Evolutionary conservation across 139 green algal species (phyloP).

Genomic region (Micractinium sp.): DNA sequence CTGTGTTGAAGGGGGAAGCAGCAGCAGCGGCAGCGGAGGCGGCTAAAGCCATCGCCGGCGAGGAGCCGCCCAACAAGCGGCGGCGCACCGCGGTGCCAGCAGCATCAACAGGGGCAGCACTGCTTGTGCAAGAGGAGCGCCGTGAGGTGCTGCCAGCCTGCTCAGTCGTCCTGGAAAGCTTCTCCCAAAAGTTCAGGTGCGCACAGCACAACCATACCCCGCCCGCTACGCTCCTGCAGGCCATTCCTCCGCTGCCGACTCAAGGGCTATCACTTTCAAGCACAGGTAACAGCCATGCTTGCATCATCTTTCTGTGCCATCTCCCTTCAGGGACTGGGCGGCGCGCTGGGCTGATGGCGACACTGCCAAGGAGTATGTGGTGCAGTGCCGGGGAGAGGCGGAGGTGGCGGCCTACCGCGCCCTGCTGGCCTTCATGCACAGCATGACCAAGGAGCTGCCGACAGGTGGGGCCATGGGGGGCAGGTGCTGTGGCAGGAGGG

Average conservation of each 20-base stretch:
- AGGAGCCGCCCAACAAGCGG: not conserved
- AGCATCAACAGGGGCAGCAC: too few relatives aligned
- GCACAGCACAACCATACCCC: rapidly evolving
- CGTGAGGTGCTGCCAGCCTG: not conserved
- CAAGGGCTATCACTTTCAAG: too few relatives aligned
- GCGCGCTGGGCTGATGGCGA: not conserved
- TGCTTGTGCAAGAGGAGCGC: too few relatives aligned
- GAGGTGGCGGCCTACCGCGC: not conserved
- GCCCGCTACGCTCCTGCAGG: not conserved
- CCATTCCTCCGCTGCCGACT: not conserved
- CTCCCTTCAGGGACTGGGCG: not conserved
- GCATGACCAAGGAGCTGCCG: not conserved
- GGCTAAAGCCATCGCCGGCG: too few relatives aligned
- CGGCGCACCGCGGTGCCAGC: not conserved
- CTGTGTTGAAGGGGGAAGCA: not conserved
- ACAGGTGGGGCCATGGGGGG: not conserved
- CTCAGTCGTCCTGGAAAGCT: not conserved
- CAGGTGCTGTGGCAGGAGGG: too few relatives aligned
- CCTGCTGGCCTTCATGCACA: constrained; percentile 14
- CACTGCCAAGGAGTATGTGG: not conserved
- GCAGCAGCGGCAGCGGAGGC: not conserved
- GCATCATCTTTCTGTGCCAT: too few relatives aligned
- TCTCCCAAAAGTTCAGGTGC: not conserved
- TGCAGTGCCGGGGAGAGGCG: not conserved
- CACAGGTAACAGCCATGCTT: not conserved